phyloP scores from a whole-genome alignment of 2,329 filamentous ascomycete species.

The Septoria linicola region DNA sequence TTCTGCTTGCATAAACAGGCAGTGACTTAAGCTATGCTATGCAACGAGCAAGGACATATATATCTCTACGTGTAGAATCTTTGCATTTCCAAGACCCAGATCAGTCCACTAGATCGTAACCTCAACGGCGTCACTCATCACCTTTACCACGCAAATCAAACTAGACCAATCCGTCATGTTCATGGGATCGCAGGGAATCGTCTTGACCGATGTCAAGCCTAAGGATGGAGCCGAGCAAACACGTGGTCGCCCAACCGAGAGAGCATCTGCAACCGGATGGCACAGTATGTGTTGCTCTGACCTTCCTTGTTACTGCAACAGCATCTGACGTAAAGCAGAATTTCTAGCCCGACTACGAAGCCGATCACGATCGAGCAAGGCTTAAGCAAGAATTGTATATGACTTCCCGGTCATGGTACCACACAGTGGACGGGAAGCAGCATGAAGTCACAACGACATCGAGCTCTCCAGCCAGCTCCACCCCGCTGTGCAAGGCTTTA shows the following conservation, averaged over 20 bases:
- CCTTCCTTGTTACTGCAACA: too few relatives aligned
- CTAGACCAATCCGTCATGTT: slow-evolving; percentile 1
- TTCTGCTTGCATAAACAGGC: too few relatives aligned
- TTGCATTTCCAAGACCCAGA: too few relatives aligned
- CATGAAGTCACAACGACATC: too few relatives aligned
- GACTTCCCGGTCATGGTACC: background rate
- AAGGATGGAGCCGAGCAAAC: background rate
- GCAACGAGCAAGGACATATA: too few relatives aligned
- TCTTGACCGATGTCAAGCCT: slow-evolving; percentile 4
- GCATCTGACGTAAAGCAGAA: background rate
- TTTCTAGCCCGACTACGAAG: slow-evolving; percentile 1
- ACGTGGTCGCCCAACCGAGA: background rate
- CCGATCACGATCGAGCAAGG: slow-evolving; percentile 8
- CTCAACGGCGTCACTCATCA: background rate
- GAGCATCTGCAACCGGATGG: background rate
- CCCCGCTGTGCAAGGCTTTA: too few relatives aligned
- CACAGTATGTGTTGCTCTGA: background rate
- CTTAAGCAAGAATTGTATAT: background rate
- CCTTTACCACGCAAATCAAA: background rate
- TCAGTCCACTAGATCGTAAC: too few relatives aligned
- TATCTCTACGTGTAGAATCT: too few relatives aligned
- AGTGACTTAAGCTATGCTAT: too few relatives aligned
- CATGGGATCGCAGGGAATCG: slow-evolving; percentile 4
- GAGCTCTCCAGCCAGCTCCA: too few relatives aligned
- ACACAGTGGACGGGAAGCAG: background rate